Evolutionary conservation across 257 asterid species (phyloP).

Genomic region (Primulina eburnea): DNA sequence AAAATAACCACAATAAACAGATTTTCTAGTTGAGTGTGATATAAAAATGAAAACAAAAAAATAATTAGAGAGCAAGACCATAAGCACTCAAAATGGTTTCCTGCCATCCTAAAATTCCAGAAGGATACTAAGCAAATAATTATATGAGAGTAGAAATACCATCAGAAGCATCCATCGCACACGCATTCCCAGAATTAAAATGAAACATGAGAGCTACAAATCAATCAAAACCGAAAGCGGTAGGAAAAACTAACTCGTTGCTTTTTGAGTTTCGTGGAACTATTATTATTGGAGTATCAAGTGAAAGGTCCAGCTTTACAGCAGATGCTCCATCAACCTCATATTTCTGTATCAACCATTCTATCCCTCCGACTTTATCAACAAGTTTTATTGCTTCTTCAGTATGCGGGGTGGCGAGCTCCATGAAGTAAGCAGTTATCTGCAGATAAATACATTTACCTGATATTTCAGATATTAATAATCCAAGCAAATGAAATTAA

Average conservation of each 20-base stretch:
- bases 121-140: slow-evolving; percentile 9
- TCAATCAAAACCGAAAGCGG: slow-evolving; percentile 21
- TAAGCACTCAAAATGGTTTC: not conserved
- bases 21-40: slow-evolving; percentile 15
- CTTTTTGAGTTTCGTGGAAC: slow-evolving; percentile 88
- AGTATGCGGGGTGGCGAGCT: slow-evolving; percentile 92
- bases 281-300: slow-evolving; percentile 86
- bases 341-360: slow-evolving; percentile 93
- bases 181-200: slow-evolving; percentile 17
- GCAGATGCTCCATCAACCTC: slow-evolving; percentile 99
- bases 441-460: slow-evolving; percentile 35
- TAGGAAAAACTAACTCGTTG: slow-evolving; percentile 72
- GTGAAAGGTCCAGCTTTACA: slow-evolving; percentile 83
- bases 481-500: not conserved
- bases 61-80: slow-evolving; percentile 4
- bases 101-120: not conserved
- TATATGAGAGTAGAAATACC: slow-evolving; percentile 3
- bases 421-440: slow-evolving; percentile 95
- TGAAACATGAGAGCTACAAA: slow-evolving; percentile 6
- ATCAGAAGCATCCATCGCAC: slow-evolving; percentile 17
- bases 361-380: slow-evolving; percentile 98
- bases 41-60: not conserved
- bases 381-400: slow-evolving; percentile 95
- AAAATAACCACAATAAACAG: slow-evolving; percentile 16
- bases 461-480: slow-evolving; percentile 21